These are phyloP conservation scores for Colletotrichum neosansevieriae DNA, from an alignment of 2,329 filamentous ascomycete genomes.

Conservation along the genomic window DNA sequence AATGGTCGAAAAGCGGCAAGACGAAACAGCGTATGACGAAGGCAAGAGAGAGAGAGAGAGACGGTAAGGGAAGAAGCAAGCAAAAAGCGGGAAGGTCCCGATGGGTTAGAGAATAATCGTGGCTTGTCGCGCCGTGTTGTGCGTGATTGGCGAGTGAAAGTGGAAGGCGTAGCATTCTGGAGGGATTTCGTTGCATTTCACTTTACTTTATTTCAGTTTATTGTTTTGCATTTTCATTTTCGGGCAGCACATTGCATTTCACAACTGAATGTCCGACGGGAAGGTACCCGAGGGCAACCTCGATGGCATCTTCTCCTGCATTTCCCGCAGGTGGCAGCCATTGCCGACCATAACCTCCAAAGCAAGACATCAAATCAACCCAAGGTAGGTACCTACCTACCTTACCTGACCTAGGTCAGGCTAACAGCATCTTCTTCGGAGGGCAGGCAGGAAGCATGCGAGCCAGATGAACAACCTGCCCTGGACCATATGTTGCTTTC, in stretches of 20 bases:
- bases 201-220: background rate
- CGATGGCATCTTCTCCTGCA: background rate
- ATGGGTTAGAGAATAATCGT: background rate
- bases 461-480: background rate
- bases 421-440: too few species aligned
- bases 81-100: constrained; percentile 11
- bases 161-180: background rate
- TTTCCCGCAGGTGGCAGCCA: too few species aligned
- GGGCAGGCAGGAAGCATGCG: background rate
- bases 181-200: background rate
- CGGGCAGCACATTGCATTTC: background rate
- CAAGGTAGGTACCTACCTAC: too few species aligned
- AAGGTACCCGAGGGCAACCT: constrained; percentile 2
- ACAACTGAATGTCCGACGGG: constrained; percentile 5
- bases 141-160: constrained; percentile 11
- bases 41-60: constrained; percentile 1
- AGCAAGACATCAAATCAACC: background rate
- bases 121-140: background rate
- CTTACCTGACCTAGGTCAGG: too few species aligned
- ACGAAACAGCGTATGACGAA: constrained; percentile 19
- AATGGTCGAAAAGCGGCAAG: constrained; percentile 21
- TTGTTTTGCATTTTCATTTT: background rate
- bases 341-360: background rate
- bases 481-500: background rate
- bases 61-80: constrained; percentile 28